Percentiles rank a stretch among this genome's conserved stretches.
phyloP scores from a whole-genome alignment of 1,139 yeast genomes.

The Diutina ranongensis region DNA sequence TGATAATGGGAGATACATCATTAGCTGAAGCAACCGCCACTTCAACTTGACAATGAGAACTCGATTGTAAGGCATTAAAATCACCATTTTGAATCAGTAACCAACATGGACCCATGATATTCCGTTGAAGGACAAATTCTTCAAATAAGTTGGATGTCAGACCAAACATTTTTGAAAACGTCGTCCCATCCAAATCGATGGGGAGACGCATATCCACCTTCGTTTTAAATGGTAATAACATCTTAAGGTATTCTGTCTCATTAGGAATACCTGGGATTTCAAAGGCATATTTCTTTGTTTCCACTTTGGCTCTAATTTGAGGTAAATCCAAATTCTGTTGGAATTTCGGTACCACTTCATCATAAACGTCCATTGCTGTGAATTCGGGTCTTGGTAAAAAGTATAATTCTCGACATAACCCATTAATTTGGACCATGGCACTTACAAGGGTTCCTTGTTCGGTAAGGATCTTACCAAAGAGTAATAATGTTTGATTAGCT shows the following conservation, averaged over 20 bases:
- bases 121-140: conserved; percentile 69
- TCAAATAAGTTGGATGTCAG: conserved; percentile 67
- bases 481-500: conserved; percentile 51
- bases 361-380: conserved; percentile 57
- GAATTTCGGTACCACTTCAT: conserved; percentile 59
- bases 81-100: conserved; percentile 57
- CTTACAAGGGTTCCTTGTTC: conserved; percentile 52
- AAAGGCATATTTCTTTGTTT: conserved; percentile 74
- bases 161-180: conserved; percentile 77
- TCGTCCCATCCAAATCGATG: conserved; percentile 56
- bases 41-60: conserved; percentile 78
- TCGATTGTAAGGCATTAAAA: conserved; percentile 46
- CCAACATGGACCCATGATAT: conserved; percentile 98
- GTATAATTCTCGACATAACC: conserved; percentile 60
- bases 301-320: conserved; percentile 59
- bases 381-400: conserved; percentile 59
- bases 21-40: conserved; percentile 44
- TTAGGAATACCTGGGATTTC: conserved; percentile 68
- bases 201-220: conserved; percentile 45
- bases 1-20: conserved; percentile 28
- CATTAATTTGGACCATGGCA: conserved; percentile 67
- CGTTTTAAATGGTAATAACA: conserved; percentile 61
- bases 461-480: conserved; percentile 75
- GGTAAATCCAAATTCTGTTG: conserved; percentile 53
- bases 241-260: conserved; percentile 71